These are phyloP conservation scores for Chimonanthus praecox DNA, from an alignment of 164 flowering plant species.

Conservation along the genomic window DNA sequence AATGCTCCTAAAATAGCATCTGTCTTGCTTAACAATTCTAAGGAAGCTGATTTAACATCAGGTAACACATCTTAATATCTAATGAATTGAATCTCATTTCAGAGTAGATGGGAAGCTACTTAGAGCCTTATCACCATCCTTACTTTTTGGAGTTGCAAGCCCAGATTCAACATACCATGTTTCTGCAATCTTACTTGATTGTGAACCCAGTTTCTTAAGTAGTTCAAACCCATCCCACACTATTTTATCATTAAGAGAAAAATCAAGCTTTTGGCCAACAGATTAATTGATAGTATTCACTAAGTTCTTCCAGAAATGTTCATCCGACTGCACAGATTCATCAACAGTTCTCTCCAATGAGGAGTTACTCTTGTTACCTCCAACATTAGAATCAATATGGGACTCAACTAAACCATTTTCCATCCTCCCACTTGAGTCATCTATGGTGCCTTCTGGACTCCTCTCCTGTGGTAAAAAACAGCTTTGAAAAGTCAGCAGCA, in stretches of 20 bases:
- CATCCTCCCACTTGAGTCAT: slow-evolving; percentile 13
- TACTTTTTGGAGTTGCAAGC: slow-evolving; percentile 57
- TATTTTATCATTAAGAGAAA: slow-evolving; percentile 56
- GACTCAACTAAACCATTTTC: slow-evolving; percentile 11
- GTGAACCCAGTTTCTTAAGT: slow-evolving; percentile 44
- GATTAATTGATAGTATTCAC: slow-evolving; percentile 48
- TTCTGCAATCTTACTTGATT: slow-evolving; percentile 61
- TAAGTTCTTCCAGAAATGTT: slow-evolving; percentile 64
- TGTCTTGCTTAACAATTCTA: slow-evolving; percentile 36
- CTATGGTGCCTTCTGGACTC: slow-evolving; percentile 15
- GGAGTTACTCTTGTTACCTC: slow-evolving; percentile 11
- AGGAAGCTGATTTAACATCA: slow-evolving; percentile 68
- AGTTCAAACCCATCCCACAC: slow-evolving; percentile 83
- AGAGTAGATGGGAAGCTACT: slow-evolving; percentile 17
- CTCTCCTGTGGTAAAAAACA: slow-evolving; percentile 7
- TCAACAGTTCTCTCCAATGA: slow-evolving; percentile 18
- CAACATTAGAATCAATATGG: slow-evolving; percentile 6
- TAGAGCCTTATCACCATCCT: slow-evolving; percentile 23
- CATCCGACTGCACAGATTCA: slow-evolving; percentile 34
- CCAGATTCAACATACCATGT: slow-evolving; percentile 82
- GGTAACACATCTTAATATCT: slow-evolving; percentile 66
- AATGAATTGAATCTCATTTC: slow-evolving; percentile 36
- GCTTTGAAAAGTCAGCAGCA: slow-evolving; percentile 7
- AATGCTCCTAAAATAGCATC: slow-evolving; percentile 32
- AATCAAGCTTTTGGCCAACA: slow-evolving; percentile 65